Evolutionary conservation across 441 rosid genomes (phyloP).

Genomic region (Raphanus hybrid): DNA sequence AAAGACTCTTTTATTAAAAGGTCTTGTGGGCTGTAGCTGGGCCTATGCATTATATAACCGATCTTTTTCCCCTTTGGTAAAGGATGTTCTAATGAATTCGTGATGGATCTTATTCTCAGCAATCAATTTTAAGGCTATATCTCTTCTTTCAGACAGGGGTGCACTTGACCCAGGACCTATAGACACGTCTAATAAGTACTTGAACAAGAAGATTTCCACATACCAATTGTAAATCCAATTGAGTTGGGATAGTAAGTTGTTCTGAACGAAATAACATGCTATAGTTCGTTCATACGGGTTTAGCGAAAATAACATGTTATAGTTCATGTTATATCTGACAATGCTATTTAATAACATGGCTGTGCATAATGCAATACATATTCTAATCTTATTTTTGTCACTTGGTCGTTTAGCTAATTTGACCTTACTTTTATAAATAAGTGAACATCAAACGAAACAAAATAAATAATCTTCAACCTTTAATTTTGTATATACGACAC

Average conservation of each 20-base stretch:
- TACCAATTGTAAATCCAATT: too few species aligned
- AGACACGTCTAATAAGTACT: too few species aligned
- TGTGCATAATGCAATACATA: background rate
- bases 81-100: background rate
- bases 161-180: too few species aligned
- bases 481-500: conserved; percentile 27
- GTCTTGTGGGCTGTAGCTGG: background rate
- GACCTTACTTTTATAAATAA: background rate
- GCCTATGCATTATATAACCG: background rate
- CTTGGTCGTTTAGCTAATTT: background rate
- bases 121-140: too few species aligned
- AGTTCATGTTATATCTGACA: background rate
- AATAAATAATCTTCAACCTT: conserved; percentile 10
- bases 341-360: background rate
- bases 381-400: background rate
- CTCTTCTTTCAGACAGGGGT: too few species aligned
- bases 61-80: background rate
- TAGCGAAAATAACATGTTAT: background rate
- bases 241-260: too few species aligned
- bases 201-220: too few species aligned
- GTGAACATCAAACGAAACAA: background rate
- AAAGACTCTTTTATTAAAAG: background rate
- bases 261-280: too few species aligned
- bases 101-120: too few species aligned
- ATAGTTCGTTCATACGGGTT: background rate